Conservation (phyloP, 192 early-diverging fungal species). For the Entomortierella beljakovae region DNA sequence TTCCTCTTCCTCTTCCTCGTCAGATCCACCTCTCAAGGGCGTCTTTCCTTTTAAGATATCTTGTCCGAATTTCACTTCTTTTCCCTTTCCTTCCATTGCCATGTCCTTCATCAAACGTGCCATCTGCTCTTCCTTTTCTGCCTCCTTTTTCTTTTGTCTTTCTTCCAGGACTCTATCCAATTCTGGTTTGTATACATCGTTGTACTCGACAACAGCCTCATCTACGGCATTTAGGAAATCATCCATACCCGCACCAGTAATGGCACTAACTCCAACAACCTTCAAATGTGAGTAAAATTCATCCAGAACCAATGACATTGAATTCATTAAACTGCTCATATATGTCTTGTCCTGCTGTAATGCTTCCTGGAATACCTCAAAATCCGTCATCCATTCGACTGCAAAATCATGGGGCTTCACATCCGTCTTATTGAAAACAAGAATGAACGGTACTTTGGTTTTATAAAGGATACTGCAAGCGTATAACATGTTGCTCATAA, state of each 20-base stretch:
- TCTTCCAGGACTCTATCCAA: slow-evolving; percentile 79
- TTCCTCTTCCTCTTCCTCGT: slow-evolving; percentile 46
- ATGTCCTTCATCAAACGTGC: slow-evolving; percentile 91
- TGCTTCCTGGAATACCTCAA: slow-evolving; percentile 92
- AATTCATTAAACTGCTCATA: slow-evolving; percentile 93
- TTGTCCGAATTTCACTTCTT: slow-evolving; percentile 43
- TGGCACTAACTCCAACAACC: slow-evolving; percentile 89
- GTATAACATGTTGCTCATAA: slow-evolving; percentile 99
- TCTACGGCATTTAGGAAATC: slow-evolving; percentile 87
- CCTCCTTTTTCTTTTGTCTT: slow-evolving; percentile 68
- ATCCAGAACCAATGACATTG: slow-evolving; percentile 96
- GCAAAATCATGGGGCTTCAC: slow-evolving; percentile 92
- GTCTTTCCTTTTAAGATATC: slow-evolving; percentile 4
- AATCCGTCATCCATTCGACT: slow-evolving; percentile 97
- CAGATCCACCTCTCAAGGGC: slow-evolving; percentile 13
- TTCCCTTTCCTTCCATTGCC: slow-evolving; percentile 68
- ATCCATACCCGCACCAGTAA: slow-evolving; percentile 93
- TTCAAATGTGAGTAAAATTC: slow-evolving; percentile 93
- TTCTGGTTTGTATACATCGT: slow-evolving; percentile 88
- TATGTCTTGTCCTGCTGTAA: slow-evolving; percentile 85
- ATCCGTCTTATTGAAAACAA: slow-evolving; percentile 97
- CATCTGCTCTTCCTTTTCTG: slow-evolving; percentile 78
- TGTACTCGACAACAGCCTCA: slow-evolving; percentile 87
- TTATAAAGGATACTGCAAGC: slow-evolving; percentile 98
- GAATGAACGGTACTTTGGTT: slow-evolving; percentile 94